phyloP scores from a whole-genome alignment of 2,329 filamentous ascomycete species.

The Apiospora sp. region DNA sequence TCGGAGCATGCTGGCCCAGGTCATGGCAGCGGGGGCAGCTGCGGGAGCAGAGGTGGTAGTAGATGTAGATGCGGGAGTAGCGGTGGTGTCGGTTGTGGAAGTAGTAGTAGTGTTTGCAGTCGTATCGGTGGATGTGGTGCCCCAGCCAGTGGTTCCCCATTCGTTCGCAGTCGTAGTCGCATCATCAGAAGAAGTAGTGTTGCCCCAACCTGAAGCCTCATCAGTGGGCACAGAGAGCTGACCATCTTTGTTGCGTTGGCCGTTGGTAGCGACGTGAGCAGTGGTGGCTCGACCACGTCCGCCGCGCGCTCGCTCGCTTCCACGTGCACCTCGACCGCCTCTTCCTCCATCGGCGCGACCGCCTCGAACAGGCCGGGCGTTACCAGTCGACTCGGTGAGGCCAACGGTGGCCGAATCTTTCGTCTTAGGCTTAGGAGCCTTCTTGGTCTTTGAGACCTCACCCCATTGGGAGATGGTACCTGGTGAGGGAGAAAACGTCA shows the following conservation, averaged over 20 bases:
- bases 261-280: conserved; percentile 64
- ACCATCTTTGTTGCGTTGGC: conserved; percentile 64
- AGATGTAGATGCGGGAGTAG: conserved; percentile 44
- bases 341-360: conserved; percentile 58
- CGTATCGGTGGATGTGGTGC: conserved; percentile 40
- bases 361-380: conserved; percentile 62
- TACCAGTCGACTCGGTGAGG: conserved; percentile 57
- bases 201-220: conserved; percentile 71
- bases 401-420: conserved; percentile 66
- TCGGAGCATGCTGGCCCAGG: conserved; percentile 80
- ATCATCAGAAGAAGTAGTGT: conserved; percentile 49
- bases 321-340: conserved; percentile 46
- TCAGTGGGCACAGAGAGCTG: conserved; percentile 72
- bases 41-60: conserved; percentile 30
- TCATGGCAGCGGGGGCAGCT: conserved; percentile 55
- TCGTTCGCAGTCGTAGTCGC: conserved; percentile 47
- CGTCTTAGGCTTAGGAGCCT: conserved; percentile 75
- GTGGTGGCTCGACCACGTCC: conserved; percentile 71
- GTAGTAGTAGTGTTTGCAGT: conserved; percentile 46
- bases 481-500: conserved; percentile 44
- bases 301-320: conserved; percentile 68
- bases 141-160: conserved; percentile 54
- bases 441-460: conserved; percentile 83
- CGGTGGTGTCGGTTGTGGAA: conserved; percentile 46
- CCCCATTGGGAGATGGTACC: conserved; percentile 85